Evolutionary conservation across 1,284 basidiomycete species (phyloP), one percentile per base, ranked within the genome.

Genomic region (Fomitopsis schrenkii): DNA sequence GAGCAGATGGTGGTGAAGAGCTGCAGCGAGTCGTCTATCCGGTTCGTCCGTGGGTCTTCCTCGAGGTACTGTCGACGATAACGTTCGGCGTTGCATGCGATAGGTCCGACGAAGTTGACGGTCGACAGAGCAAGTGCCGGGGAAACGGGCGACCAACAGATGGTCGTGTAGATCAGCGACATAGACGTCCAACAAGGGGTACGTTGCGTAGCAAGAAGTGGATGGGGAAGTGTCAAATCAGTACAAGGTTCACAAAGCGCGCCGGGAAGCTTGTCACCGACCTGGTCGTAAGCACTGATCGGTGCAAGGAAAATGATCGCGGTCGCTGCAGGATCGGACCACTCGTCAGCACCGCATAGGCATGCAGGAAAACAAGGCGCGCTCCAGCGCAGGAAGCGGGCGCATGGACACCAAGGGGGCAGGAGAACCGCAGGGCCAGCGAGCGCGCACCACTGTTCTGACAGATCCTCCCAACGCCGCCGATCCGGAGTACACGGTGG

Each of bases 271-370:
- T 41, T 59, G 28, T 9, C n/a, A 62, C 75, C 65, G 67, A 85
- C 89, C 83, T 91, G 90, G 77, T 93, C 90, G 70, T 90, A 93
- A 46, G 91, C 90, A 68, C 88, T 90, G 66, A 93, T 88, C 41
- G 90, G 91, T 57, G 90, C 90, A 58, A 90, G 75, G 70, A 90
- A 90, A 69, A 90, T 89, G 68, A 90, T 85, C 26, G 87, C 88
- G 56, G 85, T 87, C 7, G 88, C 86, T 88, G 68, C 26, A 62
- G n/a, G 26, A 28, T 36, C 50, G 59, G 61, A 17, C 28, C 40
- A 59, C 36, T 28, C 17, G 26, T 59, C 58, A 62, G 48, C 46
- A 26, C 4, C 40, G 42, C 15, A 14, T 40, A 14, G 5, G 38
- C 45, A 48, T 2, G 14, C 26, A 9, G 6, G 4, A 5, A 30